These are phyloP conservation scores for Botryotinia globosa DNA, from an alignment of 2,329 filamentous ascomycete genomes.

Conservation along the genomic window DNA sequence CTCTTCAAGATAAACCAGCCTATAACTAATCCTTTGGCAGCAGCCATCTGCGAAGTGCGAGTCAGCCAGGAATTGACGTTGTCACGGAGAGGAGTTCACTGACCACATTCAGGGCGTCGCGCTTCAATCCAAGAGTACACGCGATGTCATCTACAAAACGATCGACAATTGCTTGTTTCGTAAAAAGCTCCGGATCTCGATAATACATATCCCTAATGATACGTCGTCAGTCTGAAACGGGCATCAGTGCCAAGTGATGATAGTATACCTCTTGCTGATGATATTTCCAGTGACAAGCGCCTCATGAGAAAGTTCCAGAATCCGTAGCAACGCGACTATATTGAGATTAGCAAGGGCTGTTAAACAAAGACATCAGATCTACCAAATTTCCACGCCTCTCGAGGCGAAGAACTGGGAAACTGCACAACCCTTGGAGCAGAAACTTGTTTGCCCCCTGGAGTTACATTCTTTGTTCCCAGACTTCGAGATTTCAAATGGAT, in stretches of 20 bases:
- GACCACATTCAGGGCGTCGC: constrained; percentile 69
- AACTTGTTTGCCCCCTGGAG: background rate
- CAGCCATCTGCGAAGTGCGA: constrained; percentile 56
- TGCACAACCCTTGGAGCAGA: constrained; percentile 21
- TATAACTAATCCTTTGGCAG: constrained; percentile 67
- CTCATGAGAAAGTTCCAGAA: constrained; percentile 59
- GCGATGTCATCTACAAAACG: constrained; percentile 72
- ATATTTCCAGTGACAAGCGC: constrained; percentile 53
- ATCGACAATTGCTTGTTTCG: constrained; percentile 66
- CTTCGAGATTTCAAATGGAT: constrained; percentile 40
- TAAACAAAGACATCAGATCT: constrained; percentile 31
- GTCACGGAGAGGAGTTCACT: constrained; percentile 30
- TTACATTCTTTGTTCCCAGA: background rate
- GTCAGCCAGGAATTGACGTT: constrained; percentile 1
- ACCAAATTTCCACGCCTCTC: constrained; percentile 55
- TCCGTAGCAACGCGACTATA: constrained; percentile 54
- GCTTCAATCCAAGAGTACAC: constrained; percentile 61
- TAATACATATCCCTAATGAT: constrained; percentile 74
- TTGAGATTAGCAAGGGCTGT: constrained; percentile 17
- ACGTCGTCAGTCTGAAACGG: background rate
- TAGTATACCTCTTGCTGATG: constrained; percentile 59
- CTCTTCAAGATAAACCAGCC: constrained; percentile 54
- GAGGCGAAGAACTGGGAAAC: constrained; percentile 49
- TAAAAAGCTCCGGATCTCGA: constrained; percentile 69
- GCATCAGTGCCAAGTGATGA: background rate